Evolutionary conservation across 441 rosid genomes (phyloP).

Genomic region (Populus hybrid): DNA sequence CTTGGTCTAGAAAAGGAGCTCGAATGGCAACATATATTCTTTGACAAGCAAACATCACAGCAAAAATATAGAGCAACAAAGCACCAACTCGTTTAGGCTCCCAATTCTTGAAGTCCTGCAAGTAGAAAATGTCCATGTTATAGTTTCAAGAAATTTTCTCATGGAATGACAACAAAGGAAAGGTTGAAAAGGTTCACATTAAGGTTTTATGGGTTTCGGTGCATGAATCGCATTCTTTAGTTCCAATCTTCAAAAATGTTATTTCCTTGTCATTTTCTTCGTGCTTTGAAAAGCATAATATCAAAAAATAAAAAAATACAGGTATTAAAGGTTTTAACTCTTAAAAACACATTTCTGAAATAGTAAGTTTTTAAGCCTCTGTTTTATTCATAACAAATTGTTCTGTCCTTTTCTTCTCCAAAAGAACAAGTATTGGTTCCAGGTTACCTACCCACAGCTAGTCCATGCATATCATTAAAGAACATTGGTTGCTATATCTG

Average conservation of each 20-base stretch:
- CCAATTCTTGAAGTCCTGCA: constrained; percentile 80
- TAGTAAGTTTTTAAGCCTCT: neutral
- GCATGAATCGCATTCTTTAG: neutral
- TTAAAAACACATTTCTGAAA: neutral
- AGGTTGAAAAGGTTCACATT: neutral
- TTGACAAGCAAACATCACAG: constrained; percentile 57
- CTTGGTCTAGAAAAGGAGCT: constrained; percentile 59
- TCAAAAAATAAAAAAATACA: too few relatives aligned
- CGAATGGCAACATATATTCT: constrained; percentile 57
- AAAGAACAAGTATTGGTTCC: neutral
- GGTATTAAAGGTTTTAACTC: neutral
- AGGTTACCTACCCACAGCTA: neutral
- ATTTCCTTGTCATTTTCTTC: neutral
- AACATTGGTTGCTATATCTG: neutral
- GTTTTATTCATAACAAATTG: neutral
- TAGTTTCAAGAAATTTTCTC: constrained; percentile 15
- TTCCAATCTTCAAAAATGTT: neutral
- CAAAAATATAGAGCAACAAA: constrained; percentile 53
- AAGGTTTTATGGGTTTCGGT: neutral
- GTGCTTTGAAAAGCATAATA: neutral
- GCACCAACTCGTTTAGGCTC: constrained; percentile 61
- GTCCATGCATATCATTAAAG: neutral
- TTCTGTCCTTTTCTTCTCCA: neutral
- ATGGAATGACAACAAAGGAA: neutral
- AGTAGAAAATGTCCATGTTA: constrained; percentile 23